phyloP scores from a whole-genome alignment of 352 stramenopile genomes.

The Pythium myriotylum region DNA sequence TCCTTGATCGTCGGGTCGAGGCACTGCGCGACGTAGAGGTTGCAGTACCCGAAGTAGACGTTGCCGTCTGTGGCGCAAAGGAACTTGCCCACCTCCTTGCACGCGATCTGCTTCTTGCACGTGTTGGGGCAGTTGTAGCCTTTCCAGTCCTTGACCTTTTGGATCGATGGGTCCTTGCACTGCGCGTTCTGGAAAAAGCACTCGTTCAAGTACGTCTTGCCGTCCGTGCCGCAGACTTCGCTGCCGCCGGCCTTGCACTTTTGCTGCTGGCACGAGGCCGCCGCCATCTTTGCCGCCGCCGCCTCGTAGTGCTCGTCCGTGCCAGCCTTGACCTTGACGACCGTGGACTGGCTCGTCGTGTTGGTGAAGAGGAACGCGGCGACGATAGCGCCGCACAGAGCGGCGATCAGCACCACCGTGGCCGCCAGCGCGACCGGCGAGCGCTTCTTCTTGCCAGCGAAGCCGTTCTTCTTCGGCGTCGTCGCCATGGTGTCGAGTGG shows the following conservation, averaged over 20 bases:
- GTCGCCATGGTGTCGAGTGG: constrained; percentile 1
- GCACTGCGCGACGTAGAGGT: constrained; percentile 35
- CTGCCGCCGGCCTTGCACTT: constrained; percentile 23
- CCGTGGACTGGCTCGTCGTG: neutral
- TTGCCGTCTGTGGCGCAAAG: constrained; percentile 35
- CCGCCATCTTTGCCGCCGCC: neutral
- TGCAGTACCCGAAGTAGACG: constrained; percentile 44
- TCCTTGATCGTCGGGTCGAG: constrained; percentile 27
- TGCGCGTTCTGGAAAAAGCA: constrained; percentile 35
- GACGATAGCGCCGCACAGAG: constrained; percentile 18
- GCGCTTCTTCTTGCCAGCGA: constrained; percentile 5
- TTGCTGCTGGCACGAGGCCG: constrained; percentile 5
- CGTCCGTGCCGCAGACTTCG: constrained; percentile 32
- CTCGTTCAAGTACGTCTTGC: constrained; percentile 37
- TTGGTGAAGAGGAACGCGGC: constrained; percentile 12
- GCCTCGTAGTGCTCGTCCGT: neutral
- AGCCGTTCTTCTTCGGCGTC: constrained; percentile 14
- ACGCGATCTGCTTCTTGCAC: constrained; percentile 32
- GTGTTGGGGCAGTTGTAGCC: constrained; percentile 36
- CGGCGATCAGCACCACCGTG: constrained; percentile 14
- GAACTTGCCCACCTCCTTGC: constrained; percentile 36
- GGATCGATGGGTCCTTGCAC: constrained; percentile 27
- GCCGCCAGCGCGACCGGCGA: constrained; percentile 3
- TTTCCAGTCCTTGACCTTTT: constrained; percentile 29
- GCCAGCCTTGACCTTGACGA: constrained; percentile 9